These are phyloP conservation scores for Talaromyces albobiverticillius DNA, from an alignment of 2,329 filamentous ascomycete genomes.

Conservation along the genomic window DNA sequence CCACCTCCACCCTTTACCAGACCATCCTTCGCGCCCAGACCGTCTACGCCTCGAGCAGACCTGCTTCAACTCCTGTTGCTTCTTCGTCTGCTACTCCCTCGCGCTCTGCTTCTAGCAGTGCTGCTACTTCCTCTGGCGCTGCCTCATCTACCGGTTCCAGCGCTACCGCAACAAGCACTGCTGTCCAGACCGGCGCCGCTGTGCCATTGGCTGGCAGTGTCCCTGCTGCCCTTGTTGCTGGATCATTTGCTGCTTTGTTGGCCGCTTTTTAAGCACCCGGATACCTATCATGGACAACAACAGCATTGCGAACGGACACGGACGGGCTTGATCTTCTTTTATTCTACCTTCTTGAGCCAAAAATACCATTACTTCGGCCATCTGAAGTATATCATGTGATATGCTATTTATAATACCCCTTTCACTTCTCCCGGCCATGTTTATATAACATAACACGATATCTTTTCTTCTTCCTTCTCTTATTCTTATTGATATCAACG, in stretches of 20 bases:
- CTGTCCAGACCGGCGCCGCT: conserved; percentile 16
- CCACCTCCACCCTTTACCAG: conserved; percentile 37
- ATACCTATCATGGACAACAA: background rate
- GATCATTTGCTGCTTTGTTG: conserved; percentile 37
- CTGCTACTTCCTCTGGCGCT: background rate
- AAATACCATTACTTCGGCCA: conserved; percentile 1
- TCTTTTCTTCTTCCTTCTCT: conserved; percentile 17
- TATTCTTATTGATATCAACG: conserved; percentile 27
- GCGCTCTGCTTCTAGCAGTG: conserved; percentile 22
- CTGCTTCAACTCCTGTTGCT: conserved; percentile 14
- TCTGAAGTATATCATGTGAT: conserved; percentile 13
- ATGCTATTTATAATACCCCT: conserved; percentile 15
- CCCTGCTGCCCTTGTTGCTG: conserved; percentile 33
- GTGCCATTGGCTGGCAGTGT: conserved; percentile 19
- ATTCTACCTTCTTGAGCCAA: conserved; percentile 4
- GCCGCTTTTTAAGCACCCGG: conserved; percentile 29
- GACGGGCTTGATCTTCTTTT: conserved; percentile 2
- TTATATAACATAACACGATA: conserved; percentile 3
- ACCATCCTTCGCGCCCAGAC: conserved; percentile 38
- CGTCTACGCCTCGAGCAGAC: conserved; percentile 12
- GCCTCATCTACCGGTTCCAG: background rate
- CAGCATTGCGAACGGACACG: background rate
- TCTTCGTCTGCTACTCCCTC: conserved; percentile 16
- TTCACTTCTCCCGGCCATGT: conserved; percentile 18
- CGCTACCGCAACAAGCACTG: conserved; percentile 8